A percentile compares a stretch with the other conserved stretches of the same genome.
These are phyloP conservation scores for Aleurites moluccanus DNA, from an alignment of 441 rosid genomes.

Conservation along the genomic window DNA sequence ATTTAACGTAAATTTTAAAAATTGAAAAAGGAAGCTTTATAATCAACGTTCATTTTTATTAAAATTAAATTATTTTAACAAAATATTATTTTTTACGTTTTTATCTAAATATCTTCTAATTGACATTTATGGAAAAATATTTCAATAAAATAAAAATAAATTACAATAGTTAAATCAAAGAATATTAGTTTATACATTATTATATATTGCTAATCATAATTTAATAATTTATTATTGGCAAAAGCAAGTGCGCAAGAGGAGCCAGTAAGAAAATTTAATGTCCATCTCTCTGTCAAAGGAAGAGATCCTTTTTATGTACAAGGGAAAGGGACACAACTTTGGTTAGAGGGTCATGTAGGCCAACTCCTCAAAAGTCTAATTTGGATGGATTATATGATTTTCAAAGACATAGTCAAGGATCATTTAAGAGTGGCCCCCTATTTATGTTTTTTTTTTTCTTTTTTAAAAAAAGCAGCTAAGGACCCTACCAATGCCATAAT, in stretches of 20 bases:
- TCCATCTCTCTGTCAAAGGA: background rate
- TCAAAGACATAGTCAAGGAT: conserved; percentile 17
- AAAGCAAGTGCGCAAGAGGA: background rate
- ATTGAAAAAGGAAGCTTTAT: too few relatives aligned
- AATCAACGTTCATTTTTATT: too few relatives aligned
- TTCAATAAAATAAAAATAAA: too few relatives aligned
- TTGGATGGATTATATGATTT: conserved; percentile 22
- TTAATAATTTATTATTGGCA: background rate
- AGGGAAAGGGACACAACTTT: background rate
- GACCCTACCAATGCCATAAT: conserved; percentile 16
- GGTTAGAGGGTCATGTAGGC: conserved; percentile 3
- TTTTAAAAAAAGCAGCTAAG: background rate
- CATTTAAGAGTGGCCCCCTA: conserved; percentile 9
- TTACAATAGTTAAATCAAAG: too few relatives aligned
- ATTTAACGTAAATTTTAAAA: too few relatives aligned
- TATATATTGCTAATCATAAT: background rate
- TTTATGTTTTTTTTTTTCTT: too few relatives aligned
- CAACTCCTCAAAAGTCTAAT: conserved; percentile 30
- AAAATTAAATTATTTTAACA: too few relatives aligned
- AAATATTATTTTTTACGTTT: too few relatives aligned
- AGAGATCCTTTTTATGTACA: background rate
- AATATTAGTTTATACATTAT: too few relatives aligned
- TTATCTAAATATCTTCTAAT: too few relatives aligned
- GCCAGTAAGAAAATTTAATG: too few relatives aligned
- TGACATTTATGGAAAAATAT: too few relatives aligned